These are phyloP conservation scores for Wickerhamomyces canadensis DNA, from an alignment of 805 yeast species.

Conservation along the genomic window DNA sequence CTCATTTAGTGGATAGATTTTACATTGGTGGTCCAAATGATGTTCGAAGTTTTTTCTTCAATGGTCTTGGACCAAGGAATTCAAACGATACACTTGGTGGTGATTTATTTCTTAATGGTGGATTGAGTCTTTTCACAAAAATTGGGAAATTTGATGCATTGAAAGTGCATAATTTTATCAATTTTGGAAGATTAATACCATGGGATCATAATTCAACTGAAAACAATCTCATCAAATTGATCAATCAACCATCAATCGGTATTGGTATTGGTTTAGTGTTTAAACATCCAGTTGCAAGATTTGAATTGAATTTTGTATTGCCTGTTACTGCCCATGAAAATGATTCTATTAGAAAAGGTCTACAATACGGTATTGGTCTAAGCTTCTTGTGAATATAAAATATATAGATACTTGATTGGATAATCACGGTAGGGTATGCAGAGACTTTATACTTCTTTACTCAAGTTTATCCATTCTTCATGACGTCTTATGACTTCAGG, in stretches of 20 bases:
- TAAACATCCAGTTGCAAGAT: conserved; percentile 59
- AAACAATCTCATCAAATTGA: conserved; percentile 20
- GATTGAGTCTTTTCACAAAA: conserved; percentile 52
- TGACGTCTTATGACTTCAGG: conserved; percentile 72
- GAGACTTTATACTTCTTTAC: background rate
- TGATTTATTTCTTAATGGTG: conserved; percentile 48
- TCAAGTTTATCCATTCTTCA: conserved; percentile 46
- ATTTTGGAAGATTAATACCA: conserved; percentile 56
- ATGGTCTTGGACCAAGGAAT: conserved; percentile 62
- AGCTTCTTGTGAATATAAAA: conserved; percentile 39
- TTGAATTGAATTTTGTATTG: conserved; percentile 58
- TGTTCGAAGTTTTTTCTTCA: conserved; percentile 62
- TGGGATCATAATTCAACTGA: conserved; percentile 29
- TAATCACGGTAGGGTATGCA: too few species aligned
- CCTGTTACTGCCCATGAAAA: conserved; percentile 49
- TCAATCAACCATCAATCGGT: conserved; percentile 41
- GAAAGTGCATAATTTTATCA: conserved; percentile 56
- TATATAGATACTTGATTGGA: background rate
- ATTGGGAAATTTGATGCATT: conserved; percentile 43
- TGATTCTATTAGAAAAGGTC: conserved; percentile 54
- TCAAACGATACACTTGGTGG: conserved; percentile 63
- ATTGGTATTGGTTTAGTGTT: conserved; percentile 58
- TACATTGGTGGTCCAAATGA: conserved; percentile 77
- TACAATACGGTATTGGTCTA: conserved; percentile 62
- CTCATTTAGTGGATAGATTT: conserved; percentile 74